Percentiles rank a stretch among this genome's conserved stretches.
These are phyloP conservation scores for Butyriboletus loyo DNA, from an alignment of 768 basidiomycete species.

Conservation along the genomic window DNA sequence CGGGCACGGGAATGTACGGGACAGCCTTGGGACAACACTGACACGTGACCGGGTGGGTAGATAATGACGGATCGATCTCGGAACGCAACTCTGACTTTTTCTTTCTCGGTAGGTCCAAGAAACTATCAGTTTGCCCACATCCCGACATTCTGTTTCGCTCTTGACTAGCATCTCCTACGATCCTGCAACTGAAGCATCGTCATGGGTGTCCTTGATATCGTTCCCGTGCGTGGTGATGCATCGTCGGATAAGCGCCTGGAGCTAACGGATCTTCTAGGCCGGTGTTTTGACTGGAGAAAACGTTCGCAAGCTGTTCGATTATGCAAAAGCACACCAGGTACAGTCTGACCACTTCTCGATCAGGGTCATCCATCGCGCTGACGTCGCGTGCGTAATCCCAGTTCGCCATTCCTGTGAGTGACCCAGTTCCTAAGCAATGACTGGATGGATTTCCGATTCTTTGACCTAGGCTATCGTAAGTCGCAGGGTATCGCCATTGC, in stretches of 20 bases:
- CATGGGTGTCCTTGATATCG: slow-evolving; percentile 83
- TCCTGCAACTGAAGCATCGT: slow-evolving; percentile 8
- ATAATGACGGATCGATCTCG: slow-evolving; percentile 3
- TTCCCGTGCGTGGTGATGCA: slow-evolving; percentile 58
- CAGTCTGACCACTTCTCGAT: slow-evolving; percentile 13
- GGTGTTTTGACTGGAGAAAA: slow-evolving; percentile 96
- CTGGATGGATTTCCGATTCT: neutral
- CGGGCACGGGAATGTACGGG: slow-evolving; percentile 10
- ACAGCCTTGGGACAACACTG: neutral
- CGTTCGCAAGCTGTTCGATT: slow-evolving; percentile 92
- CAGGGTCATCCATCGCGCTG: neutral
- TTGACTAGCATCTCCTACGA: slow-evolving; percentile 11
- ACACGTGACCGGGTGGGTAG: slow-evolving; percentile 12
- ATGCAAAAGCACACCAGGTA: slow-evolving; percentile 86
- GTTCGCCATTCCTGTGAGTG: slow-evolving; percentile 84
- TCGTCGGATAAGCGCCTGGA: neutral
- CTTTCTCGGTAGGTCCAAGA: neutral
- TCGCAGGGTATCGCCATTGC: slow-evolving; percentile 15
- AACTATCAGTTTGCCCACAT: neutral
- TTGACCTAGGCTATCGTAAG: slow-evolving; percentile 68
- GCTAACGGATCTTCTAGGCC: slow-evolving; percentile 46
- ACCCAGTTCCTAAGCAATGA: neutral
- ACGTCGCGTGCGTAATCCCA: slow-evolving; percentile 27
- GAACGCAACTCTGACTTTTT: neutral
- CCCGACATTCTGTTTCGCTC: neutral